Percentiles rank a stretch among this genome's conserved stretches.
These are phyloP conservation scores for Candida mesenterica DNA, from an alignment of 1,139 yeast species.

Conservation along the genomic window DNA sequence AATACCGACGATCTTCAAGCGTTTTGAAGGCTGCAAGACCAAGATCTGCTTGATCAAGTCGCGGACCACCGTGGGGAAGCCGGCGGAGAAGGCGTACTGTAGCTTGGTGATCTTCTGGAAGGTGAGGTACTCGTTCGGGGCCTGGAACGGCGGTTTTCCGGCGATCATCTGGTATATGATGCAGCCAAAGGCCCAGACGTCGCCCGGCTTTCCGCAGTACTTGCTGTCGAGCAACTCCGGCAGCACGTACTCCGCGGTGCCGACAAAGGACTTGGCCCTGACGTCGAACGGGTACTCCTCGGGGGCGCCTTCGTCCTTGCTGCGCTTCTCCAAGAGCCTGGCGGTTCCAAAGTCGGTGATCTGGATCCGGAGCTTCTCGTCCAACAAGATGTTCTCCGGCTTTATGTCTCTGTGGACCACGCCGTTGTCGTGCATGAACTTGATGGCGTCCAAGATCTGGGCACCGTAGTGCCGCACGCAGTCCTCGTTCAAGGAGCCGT, in stretches of 20 bases:
- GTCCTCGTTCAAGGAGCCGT: constrained; percentile 75
- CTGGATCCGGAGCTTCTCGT: constrained; percentile 63
- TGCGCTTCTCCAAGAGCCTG: constrained; percentile 48
- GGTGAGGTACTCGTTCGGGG: constrained; percentile 70
- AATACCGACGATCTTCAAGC: constrained; percentile 38
- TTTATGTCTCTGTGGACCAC: constrained; percentile 79
- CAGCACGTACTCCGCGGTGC: constrained; percentile 81
- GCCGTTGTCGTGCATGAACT: constrained; percentile 71
- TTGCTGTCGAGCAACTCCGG: constrained; percentile 71
- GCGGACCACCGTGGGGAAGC: constrained; percentile 47
- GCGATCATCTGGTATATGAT: constrained; percentile 72
- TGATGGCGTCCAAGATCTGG: constrained; percentile 62
- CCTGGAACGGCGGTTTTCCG: constrained; percentile 80
- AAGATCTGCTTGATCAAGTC: constrained; percentile 46
- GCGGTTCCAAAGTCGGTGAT: constrained; percentile 86
- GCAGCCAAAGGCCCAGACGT: constrained; percentile 84
- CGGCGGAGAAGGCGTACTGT: constrained; percentile 64
- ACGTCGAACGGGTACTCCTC: constrained; percentile 49
- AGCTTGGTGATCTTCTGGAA: constrained; percentile 65
- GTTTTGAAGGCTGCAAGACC: constrained; percentile 43
- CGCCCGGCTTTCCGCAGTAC: constrained; percentile 73
- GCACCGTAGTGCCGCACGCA: constrained; percentile 71
- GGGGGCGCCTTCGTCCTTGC: constrained; percentile 21
- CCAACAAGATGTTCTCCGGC: constrained; percentile 72
- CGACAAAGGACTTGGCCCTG: constrained; percentile 70